These are phyloP conservation scores for Penicillium sp. DNA, from an alignment of 2,329 filamentous ascomycete genomes.

Conservation along the genomic window DNA sequence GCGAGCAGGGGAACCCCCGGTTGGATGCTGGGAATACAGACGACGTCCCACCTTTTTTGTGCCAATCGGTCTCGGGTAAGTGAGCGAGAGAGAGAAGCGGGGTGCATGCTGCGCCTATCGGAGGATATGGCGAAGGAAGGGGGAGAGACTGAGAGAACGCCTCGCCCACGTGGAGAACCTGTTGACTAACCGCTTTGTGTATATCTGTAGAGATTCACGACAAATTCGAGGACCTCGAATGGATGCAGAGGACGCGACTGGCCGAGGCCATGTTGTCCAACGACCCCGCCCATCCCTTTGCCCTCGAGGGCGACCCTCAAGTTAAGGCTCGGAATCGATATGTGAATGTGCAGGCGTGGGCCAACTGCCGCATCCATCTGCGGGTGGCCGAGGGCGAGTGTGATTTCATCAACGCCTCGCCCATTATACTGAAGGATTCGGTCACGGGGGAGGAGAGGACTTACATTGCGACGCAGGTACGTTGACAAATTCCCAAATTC, in stretches of 20 bases:
- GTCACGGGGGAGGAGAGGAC: conserved; percentile 51
- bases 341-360: conserved; percentile 85
- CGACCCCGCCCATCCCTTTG: conserved; percentile 57
- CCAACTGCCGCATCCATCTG: conserved; percentile 79
- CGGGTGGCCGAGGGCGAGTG: conserved; percentile 71
- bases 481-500: conserved; percentile 12
- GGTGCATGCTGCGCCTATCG: conserved; percentile 20
- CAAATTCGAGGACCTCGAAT: conserved; percentile 65
- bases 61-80: conserved; percentile 42
- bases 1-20: conserved; percentile 32
- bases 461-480: conserved; percentile 86
- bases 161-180: conserved; percentile 16
- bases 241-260: conserved; percentile 60
- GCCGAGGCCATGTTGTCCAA: conserved; percentile 48
- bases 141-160: not conserved
- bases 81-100: conserved; percentile 13
- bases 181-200: conserved; percentile 17
- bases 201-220: conserved; percentile 54
- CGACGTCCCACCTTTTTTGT: conserved; percentile 41
- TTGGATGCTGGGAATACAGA: conserved; percentile 34
- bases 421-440: conserved; percentile 61
- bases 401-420: conserved; percentile 83
- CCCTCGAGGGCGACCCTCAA: conserved; percentile 59
- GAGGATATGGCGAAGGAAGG: conserved; percentile 12
- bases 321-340: conserved; percentile 76